Base-by-base conservation (phyloP, 2,329 filamentous ascomycete species). In the Verticillium klebahnii region DNA sequence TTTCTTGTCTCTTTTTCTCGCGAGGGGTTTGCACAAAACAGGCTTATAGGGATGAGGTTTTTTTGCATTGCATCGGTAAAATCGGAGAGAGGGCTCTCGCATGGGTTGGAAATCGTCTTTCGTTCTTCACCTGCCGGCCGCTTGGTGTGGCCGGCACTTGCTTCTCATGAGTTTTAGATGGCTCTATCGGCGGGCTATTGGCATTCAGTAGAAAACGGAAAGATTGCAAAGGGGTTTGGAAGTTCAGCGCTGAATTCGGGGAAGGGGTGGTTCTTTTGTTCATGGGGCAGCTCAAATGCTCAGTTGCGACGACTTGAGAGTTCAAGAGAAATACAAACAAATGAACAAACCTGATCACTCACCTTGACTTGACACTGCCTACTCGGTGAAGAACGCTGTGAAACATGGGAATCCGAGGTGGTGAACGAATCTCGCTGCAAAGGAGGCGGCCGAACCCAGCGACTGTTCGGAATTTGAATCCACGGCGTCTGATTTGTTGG, bases 181-280 rank as follows among this genome's bases (percentile, higher is more conserved):
- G 36, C 36, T 39, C 45, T 58, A 45, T 40, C 37, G 23, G 23
- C 34, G 36, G 34, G 37, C 56, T 7, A 58, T 23, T 14, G 56
- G 56, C 57, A 59, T 59, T 59, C 37, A 58, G 56, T 58, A 58
- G 36, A 58, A 58, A 58, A 40, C 23, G 56, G 56, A 34, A 36
- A 58, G 45, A 58, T 32, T 40, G 36, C 56, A 58, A 19, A 17
- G 36, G 56, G 56, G 56, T 58, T 58, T 23, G 56, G 56, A 29
- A 15, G 34, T 40, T 29, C 56, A 58, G 56, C 56, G 36, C 25
- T 39, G 36, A 37, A 15, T 58, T 58, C 29, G 56, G 4, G 34
- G 45, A 40, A 17, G 19, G 19, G n/a, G 2, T n/a, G 45, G 45
- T 52, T 52, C 45, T 23, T 52, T 52, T 52, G 45, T 52, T 52